These are phyloP conservation scores for Maudiozyma bulderi DNA, from an alignment of 805 yeast genomes.

Conservation along the genomic window DNA sequence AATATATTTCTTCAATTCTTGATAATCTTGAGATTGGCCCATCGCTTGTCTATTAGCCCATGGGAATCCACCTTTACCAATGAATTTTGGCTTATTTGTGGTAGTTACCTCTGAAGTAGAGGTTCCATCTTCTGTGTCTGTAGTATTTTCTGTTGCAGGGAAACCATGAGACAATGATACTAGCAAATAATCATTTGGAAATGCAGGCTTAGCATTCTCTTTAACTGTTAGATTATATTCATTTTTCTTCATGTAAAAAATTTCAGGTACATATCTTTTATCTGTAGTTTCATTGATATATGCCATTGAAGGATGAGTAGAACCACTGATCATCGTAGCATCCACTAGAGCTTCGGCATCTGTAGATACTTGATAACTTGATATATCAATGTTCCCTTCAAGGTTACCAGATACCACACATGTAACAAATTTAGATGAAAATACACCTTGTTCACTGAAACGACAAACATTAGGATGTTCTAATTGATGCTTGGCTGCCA, in stretches of 20 bases:
- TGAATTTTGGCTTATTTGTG: conserved; percentile 37
- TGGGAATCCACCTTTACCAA: conserved; percentile 42
- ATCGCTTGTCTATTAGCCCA: conserved; percentile 71
- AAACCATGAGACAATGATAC: conserved; percentile 91
- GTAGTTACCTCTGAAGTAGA: conserved; percentile 12
- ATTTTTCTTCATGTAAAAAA: conserved; percentile 72
- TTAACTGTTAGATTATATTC: conserved; percentile 88
- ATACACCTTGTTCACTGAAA: conserved; percentile 53
- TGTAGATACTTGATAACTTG: conserved; percentile 81
- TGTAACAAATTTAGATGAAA: conserved; percentile 85
- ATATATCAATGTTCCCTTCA: conserved; percentile 80
- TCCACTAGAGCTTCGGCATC: conserved; percentile 79
- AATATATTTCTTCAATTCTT: conserved; percentile 43
- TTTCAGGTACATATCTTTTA: conserved; percentile 86
- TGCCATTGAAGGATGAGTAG: conserved; percentile 84
- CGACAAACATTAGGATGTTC: conserved; percentile 52
- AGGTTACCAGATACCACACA: conserved; percentile 89
- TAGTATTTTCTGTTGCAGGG: conserved; percentile 41
- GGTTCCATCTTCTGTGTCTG: neutral
- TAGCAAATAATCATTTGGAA: conserved; percentile 82
- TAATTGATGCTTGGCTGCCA: conserved; percentile 74
- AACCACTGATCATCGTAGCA: conserved; percentile 78
- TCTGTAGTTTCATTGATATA: conserved; percentile 66
- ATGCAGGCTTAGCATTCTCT: conserved; percentile 79
- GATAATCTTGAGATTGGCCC: conserved; percentile 64